Evolutionary conservation across 2,329 filamentous ascomycete species (phyloP).

Genomic region (Shiraia sp.): DNA sequence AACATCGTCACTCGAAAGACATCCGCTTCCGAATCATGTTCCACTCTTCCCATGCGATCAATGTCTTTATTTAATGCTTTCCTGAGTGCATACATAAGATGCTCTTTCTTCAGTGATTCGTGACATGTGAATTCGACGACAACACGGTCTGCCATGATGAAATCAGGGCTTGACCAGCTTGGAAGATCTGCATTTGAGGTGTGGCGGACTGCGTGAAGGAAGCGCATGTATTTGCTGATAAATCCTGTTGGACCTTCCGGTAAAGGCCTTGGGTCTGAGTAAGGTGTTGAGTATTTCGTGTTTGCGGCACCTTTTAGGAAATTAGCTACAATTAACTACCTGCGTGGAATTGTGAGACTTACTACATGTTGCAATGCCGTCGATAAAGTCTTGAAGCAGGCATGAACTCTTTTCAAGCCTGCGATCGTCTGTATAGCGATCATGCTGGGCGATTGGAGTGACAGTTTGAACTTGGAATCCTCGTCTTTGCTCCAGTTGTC

Average conservation of each 20-base stretch:
- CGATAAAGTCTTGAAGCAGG: not conserved
- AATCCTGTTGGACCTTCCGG: not conserved
- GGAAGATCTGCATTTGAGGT: conserved; percentile 2
- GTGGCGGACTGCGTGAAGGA: not conserved
- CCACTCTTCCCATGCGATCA: conserved; percentile 18
- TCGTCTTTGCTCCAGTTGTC: too few relatives aligned
- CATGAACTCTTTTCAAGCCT: not conserved
- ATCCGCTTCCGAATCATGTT: conserved; percentile 7
- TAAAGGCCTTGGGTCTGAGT: not conserved
- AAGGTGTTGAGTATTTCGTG: not conserved
- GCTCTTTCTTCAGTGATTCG: conserved; percentile 3
- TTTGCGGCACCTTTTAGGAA: not conserved
- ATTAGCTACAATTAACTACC: not conserved
- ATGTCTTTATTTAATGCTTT: conserved; percentile 12
- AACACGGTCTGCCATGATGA: conserved; percentile 13
- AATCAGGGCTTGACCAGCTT: conserved; percentile 11
- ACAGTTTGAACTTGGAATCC: too few relatives aligned
- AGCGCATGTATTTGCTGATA: not conserved
- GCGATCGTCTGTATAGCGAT: not conserved
- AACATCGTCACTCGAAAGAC: conserved; percentile 12
- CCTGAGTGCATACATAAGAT: conserved; percentile 8
- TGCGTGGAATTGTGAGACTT: not conserved
- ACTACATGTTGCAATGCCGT: not conserved
- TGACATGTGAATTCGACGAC: conserved; percentile 14
- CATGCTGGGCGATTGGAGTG: not conserved